Percentiles rank a stretch among this genome's conserved stretches.
Evolutionary conservation across 23 red algal genomes (phyloP).

Genomic region (Cyanidioschyzon merolae): DNA sequence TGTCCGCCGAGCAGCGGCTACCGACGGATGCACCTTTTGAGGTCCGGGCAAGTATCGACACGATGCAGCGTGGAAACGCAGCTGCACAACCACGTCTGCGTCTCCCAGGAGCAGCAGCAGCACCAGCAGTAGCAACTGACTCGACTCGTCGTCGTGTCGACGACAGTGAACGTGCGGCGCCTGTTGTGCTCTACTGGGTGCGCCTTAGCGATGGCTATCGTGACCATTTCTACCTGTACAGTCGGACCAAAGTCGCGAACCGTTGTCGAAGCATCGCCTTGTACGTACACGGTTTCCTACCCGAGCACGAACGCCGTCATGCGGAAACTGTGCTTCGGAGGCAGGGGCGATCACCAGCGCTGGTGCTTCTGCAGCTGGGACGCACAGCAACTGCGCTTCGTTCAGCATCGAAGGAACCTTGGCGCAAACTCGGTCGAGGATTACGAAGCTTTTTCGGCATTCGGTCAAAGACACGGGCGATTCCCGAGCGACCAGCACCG

Average conservation of each 20-base stretch:
- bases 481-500: neutral
- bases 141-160: no score
- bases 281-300: neutral
- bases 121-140: no score
- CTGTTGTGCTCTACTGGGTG: neutral
- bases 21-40: no score
- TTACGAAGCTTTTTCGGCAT: neutral
- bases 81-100: no score
- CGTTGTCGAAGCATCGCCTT: neutral
- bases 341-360: neutral
- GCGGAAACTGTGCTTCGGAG: neutral
- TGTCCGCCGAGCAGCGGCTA: no score
- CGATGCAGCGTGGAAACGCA: no score
- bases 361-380: neutral
- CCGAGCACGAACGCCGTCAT: neutral
- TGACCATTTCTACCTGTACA: constrained; percentile 17
- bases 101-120: no score
- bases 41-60: no score
- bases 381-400: neutral
- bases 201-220: neutral
- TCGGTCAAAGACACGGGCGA: neutral
- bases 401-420: neutral
- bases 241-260: neutral
- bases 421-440: neutral
- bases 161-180: no score